phyloP scores from a whole-genome alignment of 257 asterid genomes.

The Solanum lycopersicoides region DNA sequence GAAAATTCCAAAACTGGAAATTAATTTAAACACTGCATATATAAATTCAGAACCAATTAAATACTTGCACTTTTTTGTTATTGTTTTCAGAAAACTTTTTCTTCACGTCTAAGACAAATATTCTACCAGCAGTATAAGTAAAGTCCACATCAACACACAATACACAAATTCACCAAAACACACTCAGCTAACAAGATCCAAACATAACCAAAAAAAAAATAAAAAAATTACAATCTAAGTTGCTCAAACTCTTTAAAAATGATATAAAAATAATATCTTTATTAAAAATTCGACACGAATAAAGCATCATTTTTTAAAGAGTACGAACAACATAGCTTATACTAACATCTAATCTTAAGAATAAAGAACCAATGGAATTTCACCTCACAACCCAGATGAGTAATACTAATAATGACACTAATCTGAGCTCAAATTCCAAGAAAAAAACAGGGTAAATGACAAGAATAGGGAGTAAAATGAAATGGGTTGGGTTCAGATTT shows the following conservation, averaged over 20 bases:
- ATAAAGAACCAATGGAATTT: background rate
- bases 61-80: background rate
- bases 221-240: too few species aligned
- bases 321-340: background rate
- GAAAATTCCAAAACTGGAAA: background rate
- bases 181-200: background rate
- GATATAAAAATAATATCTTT: background rate
- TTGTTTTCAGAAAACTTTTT: background rate
- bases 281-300: too few species aligned
- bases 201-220: background rate
- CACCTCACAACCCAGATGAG: slow-evolving; percentile 6
- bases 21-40: background rate
- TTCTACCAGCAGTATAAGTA: slow-evolving; percentile 20
- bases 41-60: background rate
- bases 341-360: background rate
- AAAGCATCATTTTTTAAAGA: background rate
- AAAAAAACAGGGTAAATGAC: background rate
- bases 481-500: slow-evolving; percentile 16
- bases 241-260: background rate
- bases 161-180: background rate
- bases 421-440: background rate
- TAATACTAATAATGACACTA: slow-evolving; percentile 1
- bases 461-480: background rate
- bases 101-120: slow-evolving; percentile 14
- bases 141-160: background rate